Conservation (phyloP, 2,329 filamentous ascomycete genomes). For the Xenoacremonium recifei region DNA sequence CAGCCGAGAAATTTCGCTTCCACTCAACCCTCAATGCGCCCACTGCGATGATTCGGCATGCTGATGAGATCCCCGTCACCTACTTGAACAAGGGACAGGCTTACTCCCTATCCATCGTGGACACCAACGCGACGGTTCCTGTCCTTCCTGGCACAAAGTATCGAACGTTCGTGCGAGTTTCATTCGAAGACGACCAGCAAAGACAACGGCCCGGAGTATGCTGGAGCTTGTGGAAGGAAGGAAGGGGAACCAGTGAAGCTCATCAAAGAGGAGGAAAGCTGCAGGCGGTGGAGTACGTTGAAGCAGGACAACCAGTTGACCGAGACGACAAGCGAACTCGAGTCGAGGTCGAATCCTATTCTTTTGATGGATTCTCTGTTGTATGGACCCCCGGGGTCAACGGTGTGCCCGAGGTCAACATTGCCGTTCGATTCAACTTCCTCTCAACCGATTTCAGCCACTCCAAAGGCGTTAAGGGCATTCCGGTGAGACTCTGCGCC, state of each 20-base stretch:
- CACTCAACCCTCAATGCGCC: constrained; percentile 88
- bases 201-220: constrained; percentile 77
- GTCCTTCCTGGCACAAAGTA: constrained; percentile 66
- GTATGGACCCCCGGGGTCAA: constrained; percentile 77
- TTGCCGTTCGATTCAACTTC: constrained; percentile 96
- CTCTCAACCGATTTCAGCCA: constrained; percentile 98
- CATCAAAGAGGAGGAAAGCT: constrained; percentile 90
- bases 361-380: constrained; percentile 92
- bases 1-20: constrained; percentile 78
- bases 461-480: constrained; percentile 97
- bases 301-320: constrained; percentile 57
- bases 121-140: constrained; percentile 65
- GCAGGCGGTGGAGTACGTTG: constrained; percentile 93
- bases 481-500: constrained; percentile 87
- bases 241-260: constrained; percentile 90
- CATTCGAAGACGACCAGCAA: constrained; percentile 95
- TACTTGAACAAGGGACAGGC: constrained; percentile 98
- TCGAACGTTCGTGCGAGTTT: constrained; percentile 89
- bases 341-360: constrained; percentile 70
- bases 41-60: constrained; percentile 90
- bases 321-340: constrained; percentile 65
- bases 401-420: constrained; percentile 71
- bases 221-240: constrained; percentile 94
- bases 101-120: constrained; percentile 81
- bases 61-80: constrained; percentile 91